phyloP scores from a whole-genome alignment of 345 rosid genomes.

The Brassica rapa region DNA sequence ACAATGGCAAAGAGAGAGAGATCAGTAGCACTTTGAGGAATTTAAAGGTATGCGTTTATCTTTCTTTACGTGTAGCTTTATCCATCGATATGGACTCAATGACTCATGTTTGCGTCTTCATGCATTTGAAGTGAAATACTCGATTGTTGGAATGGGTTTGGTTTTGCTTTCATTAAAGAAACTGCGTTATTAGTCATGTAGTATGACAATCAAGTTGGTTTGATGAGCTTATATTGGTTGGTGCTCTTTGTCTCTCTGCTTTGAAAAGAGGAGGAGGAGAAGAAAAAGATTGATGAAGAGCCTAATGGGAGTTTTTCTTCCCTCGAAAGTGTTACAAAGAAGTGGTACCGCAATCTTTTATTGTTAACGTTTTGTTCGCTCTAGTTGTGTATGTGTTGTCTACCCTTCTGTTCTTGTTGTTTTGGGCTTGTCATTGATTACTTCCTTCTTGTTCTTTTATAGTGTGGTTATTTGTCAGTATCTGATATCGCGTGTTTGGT shows the following conservation, averaged over 20 bases:
- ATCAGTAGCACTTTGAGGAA: constrained; percentile 47
- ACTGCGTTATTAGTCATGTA: background rate
- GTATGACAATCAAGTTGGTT: background rate
- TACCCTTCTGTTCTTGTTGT: background rate
- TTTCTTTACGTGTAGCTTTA: background rate
- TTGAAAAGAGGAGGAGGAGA: constrained; percentile 14
- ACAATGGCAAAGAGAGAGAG: constrained; percentile 81
- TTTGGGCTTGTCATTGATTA: constrained; percentile 2
- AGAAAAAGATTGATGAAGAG: constrained; percentile 50
- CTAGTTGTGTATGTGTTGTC: background rate
- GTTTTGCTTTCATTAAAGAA: background rate
- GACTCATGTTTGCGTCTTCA: background rate
- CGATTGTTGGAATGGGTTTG: no score
- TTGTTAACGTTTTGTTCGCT: background rate
- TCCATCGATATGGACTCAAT: background rate
- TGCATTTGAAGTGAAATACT: no score
- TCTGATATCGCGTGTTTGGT: background rate
- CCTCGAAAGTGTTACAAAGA: constrained; percentile 46
- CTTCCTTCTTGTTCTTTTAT: background rate
- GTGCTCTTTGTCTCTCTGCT: constrained; percentile 40
- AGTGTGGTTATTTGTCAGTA: background rate
- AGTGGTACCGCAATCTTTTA: constrained; percentile 49
- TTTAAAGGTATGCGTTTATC: background rate
- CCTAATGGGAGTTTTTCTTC: constrained; percentile 45
- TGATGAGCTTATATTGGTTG: constrained; percentile 41